Percentiles rank a stretch among this genome's conserved stretches.
Evolutionary conservation across 805 yeast genomes (phyloP).

Genomic region (Candida boleticola): DNA sequence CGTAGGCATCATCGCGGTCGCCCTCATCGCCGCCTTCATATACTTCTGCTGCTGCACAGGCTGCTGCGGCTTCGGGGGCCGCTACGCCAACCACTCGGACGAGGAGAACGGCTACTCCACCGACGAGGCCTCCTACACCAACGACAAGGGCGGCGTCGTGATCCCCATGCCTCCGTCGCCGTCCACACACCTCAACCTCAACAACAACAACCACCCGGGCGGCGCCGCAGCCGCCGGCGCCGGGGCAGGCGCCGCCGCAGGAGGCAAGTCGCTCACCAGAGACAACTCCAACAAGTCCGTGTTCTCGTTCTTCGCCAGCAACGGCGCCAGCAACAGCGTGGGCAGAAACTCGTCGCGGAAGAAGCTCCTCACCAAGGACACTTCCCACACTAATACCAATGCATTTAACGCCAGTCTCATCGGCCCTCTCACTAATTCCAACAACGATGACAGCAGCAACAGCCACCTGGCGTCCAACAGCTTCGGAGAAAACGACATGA

Average conservation of each 20-base stretch:
- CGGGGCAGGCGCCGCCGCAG: slow-evolving; percentile 7
- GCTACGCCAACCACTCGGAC: slow-evolving; percentile 30
- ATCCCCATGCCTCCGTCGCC: slow-evolving; percentile 1
- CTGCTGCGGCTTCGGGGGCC: slow-evolving; percentile 11
- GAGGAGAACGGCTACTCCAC: slow-evolving; percentile 39
- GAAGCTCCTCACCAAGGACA: slow-evolving; percentile 26
- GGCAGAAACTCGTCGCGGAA: slow-evolving; percentile 30
- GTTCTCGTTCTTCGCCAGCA: slow-evolving; percentile 21
- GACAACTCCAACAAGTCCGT: slow-evolving; percentile 36
- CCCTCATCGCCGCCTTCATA: slow-evolving; percentile 41
- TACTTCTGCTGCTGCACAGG: slow-evolving; percentile 35
- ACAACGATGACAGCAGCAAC: neutral
- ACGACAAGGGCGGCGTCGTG: slow-evolving; percentile 15
- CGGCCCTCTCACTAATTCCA: neutral
- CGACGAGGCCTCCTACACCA: slow-evolving; percentile 24
- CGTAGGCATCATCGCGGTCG: slow-evolving; percentile 63
- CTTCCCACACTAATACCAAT: slow-evolving; percentile 18
- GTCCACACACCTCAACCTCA: neutral
- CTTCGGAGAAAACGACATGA: slow-evolving; percentile 13
- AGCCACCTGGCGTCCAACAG: slow-evolving; percentile 11
- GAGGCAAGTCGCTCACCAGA: slow-evolving; percentile 21
- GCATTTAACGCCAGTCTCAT: neutral
- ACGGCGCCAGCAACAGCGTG: slow-evolving; percentile 14
- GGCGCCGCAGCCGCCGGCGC: slow-evolving; percentile 7
- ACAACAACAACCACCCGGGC: slow-evolving; percentile 5